phyloP scores from a whole-genome alignment of 169 alveolate species.

The Plasmodium knowlesi region DNA sequence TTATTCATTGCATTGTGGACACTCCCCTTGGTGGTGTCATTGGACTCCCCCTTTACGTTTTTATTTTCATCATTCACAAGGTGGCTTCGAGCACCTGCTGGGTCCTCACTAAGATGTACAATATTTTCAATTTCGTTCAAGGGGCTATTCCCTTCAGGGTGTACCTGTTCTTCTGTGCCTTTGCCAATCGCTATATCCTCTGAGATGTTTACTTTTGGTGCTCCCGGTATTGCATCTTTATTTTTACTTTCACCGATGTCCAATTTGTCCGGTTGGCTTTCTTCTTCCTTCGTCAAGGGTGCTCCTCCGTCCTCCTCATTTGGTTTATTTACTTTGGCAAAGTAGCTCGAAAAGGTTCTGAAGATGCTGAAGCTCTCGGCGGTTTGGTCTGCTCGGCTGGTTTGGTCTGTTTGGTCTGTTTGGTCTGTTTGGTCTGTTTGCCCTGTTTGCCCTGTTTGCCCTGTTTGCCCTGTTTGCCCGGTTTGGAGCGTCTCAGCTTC shows the following conservation, averaged over 20 bases:
- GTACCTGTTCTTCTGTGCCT: neutral
- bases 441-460: neutral
- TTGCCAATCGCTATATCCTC: neutral
- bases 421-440: neutral
- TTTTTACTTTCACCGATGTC: neutral
- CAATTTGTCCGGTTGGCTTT: neutral
- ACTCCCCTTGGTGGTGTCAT: neutral
- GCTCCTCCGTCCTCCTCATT: constrained; percentile 2
- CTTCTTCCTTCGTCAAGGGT: neutral
- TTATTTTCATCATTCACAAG: neutral
- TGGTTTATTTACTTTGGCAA: constrained; percentile 9
- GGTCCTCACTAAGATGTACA: neutral
- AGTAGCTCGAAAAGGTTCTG: constrained; percentile 12
- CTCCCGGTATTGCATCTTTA: neutral
- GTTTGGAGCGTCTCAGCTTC: neutral
- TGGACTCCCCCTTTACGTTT: neutral
- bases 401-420: neutral
- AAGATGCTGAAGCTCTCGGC: neutral
- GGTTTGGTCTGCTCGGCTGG: neutral
- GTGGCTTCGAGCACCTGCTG: neutral
- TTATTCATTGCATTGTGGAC: neutral
- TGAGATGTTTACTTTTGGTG: neutral
- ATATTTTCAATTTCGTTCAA: neutral
- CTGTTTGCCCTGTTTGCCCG: neutral
- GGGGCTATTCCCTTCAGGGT: neutral